Percentiles rank a stretch among this genome's conserved stretches.
phyloP scores from a whole-genome alignment of 257 asterid species.

The Leonotis leonurus region DNA sequence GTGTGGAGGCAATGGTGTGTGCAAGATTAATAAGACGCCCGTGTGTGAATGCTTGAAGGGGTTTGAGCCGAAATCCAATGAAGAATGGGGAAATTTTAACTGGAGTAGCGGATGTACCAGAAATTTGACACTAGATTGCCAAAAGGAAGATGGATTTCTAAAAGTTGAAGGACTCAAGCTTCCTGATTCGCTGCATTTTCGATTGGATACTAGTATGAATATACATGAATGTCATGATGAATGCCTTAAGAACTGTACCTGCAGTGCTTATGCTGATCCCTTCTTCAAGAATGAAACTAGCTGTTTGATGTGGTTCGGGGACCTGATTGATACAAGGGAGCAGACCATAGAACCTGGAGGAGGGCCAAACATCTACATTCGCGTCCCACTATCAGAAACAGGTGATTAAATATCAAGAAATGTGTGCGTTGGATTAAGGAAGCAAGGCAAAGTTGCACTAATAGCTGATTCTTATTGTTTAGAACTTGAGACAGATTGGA shows the following conservation, averaged over 20 bases:
- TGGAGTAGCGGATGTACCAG: constrained; percentile 30
- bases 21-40: constrained; percentile 14
- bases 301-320: constrained; percentile 17
- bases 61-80: constrained; percentile 25
- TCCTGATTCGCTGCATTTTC: background rate
- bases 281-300: background rate
- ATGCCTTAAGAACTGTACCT: constrained; percentile 13
- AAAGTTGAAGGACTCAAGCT: constrained; percentile 1
- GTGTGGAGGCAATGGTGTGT: constrained; percentile 33
- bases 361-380: constrained; percentile 6
- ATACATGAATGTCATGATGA: background rate
- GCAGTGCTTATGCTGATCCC: constrained; percentile 12
- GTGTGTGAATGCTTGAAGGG: constrained; percentile 34
- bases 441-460: background rate
- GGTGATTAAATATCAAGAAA: background rate
- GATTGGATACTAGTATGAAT: background rate
- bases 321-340: constrained; percentile 10
- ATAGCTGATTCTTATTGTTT: background rate
- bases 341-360: background rate
- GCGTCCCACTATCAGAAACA: constrained; percentile 3
- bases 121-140: constrained; percentile 1
- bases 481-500: too few species aligned
- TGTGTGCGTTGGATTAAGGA: background rate
- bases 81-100: constrained; percentile 18
- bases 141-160: constrained; percentile 7